Evolutionary conservation across 148 eudicot genomes (phyloP).

Genomic region (Pharnaceum exiguum): DNA sequence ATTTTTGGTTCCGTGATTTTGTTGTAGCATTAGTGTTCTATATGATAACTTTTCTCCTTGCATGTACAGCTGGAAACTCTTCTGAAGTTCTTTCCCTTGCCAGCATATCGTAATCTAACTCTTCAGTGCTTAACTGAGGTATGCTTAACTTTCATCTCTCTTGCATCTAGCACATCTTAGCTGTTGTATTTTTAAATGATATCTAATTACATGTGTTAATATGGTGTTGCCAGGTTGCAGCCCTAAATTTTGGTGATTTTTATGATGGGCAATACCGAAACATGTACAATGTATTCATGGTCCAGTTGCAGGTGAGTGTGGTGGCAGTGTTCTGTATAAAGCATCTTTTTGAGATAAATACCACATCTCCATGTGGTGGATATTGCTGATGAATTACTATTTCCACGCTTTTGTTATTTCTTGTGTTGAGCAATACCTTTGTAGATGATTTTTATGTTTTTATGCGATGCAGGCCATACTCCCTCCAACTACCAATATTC

Average conservation of each 20-base stretch:
- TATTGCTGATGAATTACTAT: neutral
- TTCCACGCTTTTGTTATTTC: neutral
- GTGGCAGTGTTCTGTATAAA: neutral
- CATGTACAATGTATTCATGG: slow-evolving; percentile 75
- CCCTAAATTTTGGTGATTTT: slow-evolving; percentile 81
- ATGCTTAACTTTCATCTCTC: slow-evolving; percentile 1
- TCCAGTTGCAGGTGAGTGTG: slow-evolving; percentile 71
- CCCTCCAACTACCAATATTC: slow-evolving; percentile 60
- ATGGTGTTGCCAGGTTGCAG: slow-evolving; percentile 65
- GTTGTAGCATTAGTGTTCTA: neutral
- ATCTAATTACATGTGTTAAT: neutral
- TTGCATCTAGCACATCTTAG: neutral
- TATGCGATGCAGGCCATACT: slow-evolving; percentile 50
- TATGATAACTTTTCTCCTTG: neutral
- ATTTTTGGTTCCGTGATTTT: neutral
- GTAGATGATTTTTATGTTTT: neutral
- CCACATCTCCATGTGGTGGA: neutral
- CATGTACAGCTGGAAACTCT: slow-evolving; percentile 76
- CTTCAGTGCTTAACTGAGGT: slow-evolving; percentile 97
- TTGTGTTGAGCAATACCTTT: neutral
- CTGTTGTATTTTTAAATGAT: neutral
- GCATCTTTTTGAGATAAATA: no score
- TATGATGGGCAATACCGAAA: slow-evolving; percentile 76
- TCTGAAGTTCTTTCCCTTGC: slow-evolving; percentile 67
- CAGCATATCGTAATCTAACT: slow-evolving; percentile 85